Evolutionary conservation across 208 protist species (phyloP).

Genomic region (Trypanosoma melophagium): DNA sequence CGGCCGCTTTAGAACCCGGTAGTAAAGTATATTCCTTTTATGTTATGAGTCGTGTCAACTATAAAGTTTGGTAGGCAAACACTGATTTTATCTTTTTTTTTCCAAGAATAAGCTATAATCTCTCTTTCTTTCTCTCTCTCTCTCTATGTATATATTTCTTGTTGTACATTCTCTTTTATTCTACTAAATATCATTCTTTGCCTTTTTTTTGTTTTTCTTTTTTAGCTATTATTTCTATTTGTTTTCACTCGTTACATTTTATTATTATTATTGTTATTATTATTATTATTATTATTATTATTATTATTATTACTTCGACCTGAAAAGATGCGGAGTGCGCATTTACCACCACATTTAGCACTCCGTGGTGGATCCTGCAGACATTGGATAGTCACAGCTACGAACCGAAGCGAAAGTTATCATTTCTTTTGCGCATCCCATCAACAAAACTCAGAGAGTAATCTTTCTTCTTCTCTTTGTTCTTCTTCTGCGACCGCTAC

Average conservation of each 20-base stretch:
- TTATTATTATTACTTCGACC: no score
- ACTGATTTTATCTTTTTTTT: no score
- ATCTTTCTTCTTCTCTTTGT: background rate
- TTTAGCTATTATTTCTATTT: background rate
- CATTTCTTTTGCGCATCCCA: conserved; percentile 23
- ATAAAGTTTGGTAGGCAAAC: no score
- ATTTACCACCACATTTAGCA: conserved; percentile 36
- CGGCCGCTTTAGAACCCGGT: no score
- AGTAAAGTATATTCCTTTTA: no score
- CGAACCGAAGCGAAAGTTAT: conserved; percentile 43
- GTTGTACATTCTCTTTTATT: no score
- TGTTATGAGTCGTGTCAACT: no score
- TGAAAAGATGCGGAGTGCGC: conserved; percentile 47
- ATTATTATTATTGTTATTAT: background rate
- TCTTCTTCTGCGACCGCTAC: background rate
- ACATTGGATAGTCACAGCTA: conserved; percentile 55
- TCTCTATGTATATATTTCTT: no score
- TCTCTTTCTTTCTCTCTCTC: no score
- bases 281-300: no score
- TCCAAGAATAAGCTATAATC: no score
- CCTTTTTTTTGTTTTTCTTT: conserved; percentile 9
- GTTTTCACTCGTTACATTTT: conserved; percentile 9
- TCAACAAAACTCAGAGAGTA: background rate
- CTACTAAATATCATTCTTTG: no score
- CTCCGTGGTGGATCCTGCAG: conserved; percentile 13